Conservation (phyloP, 768 basidiomycete genomes). For the Pleurotus ostreatus region DNA sequence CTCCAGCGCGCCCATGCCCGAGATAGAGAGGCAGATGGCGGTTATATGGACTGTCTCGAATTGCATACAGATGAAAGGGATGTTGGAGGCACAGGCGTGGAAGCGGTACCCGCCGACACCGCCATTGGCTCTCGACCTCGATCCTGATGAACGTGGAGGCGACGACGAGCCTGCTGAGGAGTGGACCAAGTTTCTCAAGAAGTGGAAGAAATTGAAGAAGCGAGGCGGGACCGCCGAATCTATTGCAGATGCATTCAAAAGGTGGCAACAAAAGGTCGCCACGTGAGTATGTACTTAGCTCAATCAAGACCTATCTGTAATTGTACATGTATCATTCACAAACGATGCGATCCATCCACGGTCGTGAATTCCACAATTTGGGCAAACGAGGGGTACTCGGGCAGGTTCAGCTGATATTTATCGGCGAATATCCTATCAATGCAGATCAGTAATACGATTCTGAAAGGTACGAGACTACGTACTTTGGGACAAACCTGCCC, state of each 20-base stretch:
- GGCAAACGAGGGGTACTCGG: conserved; percentile 69
- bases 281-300: neutral
- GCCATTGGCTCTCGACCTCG: conserved; percentile 16
- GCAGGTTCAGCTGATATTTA: conserved; percentile 76
- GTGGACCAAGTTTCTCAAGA: conserved; percentile 22
- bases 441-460: no score
- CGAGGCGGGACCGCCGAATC: conserved; percentile 19
- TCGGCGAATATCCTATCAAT: conserved; percentile 58
- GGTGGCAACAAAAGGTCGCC: conserved; percentile 3
- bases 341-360: conserved; percentile 7
- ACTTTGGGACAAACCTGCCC: conserved; percentile 91
- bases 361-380: conserved; percentile 81
- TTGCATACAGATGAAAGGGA: conserved; percentile 8
- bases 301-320: neutral
- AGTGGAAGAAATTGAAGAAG: conserved; percentile 22
- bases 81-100: conserved; percentile 15
- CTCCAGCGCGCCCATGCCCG: conserved; percentile 17
- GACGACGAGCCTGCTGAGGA: conserved; percentile 12
- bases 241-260: conserved; percentile 15
- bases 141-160: conserved; percentile 21
- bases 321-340: neutral
- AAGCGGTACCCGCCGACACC: conserved; percentile 20
- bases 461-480: conserved; percentile 20
- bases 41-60: conserved; percentile 10
- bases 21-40: conserved; percentile 18